A percentile compares a stretch with the other conserved stretches of the same genome.
Conservation (phyloP, 352 stramenopile genomes). For the Phytophthora aleatoria region DNA sequence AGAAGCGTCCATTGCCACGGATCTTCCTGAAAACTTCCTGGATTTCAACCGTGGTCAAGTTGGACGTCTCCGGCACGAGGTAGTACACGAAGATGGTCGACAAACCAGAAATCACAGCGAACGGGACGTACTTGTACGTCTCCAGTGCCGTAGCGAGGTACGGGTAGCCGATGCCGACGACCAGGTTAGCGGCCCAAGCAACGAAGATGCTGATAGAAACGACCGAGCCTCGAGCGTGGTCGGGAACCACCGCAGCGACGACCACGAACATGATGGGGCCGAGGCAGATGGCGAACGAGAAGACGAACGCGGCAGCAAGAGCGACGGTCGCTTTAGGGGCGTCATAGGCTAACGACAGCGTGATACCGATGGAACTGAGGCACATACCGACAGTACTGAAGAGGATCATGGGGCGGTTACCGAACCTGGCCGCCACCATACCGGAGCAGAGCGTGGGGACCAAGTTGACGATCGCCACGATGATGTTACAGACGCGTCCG, state of each 20-base stretch:
- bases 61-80: constrained; percentile 42
- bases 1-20: constrained; percentile 32
- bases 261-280: constrained; percentile 44
- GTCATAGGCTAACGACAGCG: constrained; percentile 31
- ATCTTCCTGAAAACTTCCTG: constrained; percentile 40
- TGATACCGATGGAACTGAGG: constrained; percentile 39
- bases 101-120: constrained; percentile 23
- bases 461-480: constrained; percentile 45
- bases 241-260: constrained; percentile 43
- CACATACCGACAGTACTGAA: constrained; percentile 37
- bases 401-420: constrained; percentile 43
- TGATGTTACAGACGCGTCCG: constrained; percentile 38
- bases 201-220: constrained; percentile 35
- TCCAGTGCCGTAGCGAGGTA: constrained; percentile 35
- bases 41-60: constrained; percentile 43
- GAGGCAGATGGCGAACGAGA: constrained; percentile 34
- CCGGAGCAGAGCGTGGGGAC: constrained; percentile 34
- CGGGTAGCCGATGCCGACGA: constrained; percentile 51
- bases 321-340: constrained; percentile 27
- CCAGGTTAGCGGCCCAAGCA: constrained; percentile 42
- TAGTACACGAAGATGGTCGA: constrained; percentile 38
- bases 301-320: constrained; percentile 28
- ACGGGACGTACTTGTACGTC: constrained; percentile 41
- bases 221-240: constrained; percentile 39
- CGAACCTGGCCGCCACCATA: constrained; percentile 33